Evolutionary conservation across 2,329 filamentous ascomycete species (phyloP).

Genomic region (Amauroascus verrucosus): DNA sequence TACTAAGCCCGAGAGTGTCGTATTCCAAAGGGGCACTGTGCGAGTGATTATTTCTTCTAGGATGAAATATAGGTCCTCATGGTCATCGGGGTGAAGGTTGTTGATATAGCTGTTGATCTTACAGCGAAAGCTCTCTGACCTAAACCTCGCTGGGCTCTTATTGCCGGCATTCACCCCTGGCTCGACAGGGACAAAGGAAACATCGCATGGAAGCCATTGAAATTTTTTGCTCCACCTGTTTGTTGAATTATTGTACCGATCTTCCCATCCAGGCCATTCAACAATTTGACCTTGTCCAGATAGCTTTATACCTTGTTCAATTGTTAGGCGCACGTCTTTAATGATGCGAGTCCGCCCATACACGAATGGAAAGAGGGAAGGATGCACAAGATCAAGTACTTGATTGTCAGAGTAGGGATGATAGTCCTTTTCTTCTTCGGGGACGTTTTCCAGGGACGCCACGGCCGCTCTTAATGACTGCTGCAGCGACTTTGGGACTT

Average conservation of each 20-base stretch:
- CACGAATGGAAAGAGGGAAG: constrained; percentile 40
- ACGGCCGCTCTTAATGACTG: constrained; percentile 40
- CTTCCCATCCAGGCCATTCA: background rate
- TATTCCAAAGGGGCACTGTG: constrained; percentile 29
- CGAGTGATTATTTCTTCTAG: constrained; percentile 27
- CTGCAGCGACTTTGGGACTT: constrained; percentile 34
- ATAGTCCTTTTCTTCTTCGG: constrained; percentile 49
- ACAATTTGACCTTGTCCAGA: constrained; percentile 18
- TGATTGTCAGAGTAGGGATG: constrained; percentile 49
- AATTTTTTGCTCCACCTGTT: constrained; percentile 22
- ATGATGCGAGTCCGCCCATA: constrained; percentile 25
- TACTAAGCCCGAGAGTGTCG: constrained; percentile 19
- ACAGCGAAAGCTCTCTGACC: constrained; percentile 11
- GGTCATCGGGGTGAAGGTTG: constrained; percentile 30
- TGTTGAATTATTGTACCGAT: background rate
- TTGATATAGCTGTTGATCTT: constrained; percentile 35
- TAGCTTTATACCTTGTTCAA: constrained; percentile 21
- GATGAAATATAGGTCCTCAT: constrained; percentile 25
- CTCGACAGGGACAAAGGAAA: constrained; percentile 19
- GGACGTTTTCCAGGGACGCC: constrained; percentile 43
- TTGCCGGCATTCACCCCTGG: constrained; percentile 11
- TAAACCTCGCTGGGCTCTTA: background rate
- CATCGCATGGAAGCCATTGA: constrained; percentile 39
- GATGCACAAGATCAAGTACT: constrained; percentile 56
- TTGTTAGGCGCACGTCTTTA: constrained; percentile 14